These are phyloP conservation scores for Pythium pyrilobum DNA, from an alignment of 352 stramenopile genomes.

Conservation along the genomic window DNA sequence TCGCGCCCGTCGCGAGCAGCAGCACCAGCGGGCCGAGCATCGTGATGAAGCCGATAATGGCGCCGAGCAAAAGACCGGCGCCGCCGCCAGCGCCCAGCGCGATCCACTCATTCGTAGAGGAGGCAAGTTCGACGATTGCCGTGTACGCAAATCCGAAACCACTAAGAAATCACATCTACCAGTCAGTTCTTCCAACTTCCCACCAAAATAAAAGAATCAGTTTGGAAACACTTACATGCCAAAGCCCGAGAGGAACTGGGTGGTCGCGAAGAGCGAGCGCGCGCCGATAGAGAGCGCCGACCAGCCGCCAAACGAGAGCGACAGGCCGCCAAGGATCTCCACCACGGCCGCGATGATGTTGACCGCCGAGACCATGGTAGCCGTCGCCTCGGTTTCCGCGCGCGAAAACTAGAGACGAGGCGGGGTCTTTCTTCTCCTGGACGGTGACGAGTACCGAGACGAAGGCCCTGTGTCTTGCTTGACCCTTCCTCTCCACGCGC, in stretches of 20 bases:
- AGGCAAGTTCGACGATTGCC: slow-evolving; percentile 48
- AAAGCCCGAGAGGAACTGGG: slow-evolving; percentile 79
- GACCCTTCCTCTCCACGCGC: too few relatives aligned
- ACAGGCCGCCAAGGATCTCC: slow-evolving; percentile 74
- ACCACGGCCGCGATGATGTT: slow-evolving; percentile 75
- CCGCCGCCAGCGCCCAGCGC: slow-evolving; percentile 54
- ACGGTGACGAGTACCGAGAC: too few relatives aligned
- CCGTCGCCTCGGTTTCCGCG: background rate
- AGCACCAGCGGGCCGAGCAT: slow-evolving; percentile 62
- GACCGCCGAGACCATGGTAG: slow-evolving; percentile 43
- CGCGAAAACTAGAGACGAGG: background rate
- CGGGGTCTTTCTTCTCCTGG: background rate
- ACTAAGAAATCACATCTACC: slow-evolving; percentile 24
- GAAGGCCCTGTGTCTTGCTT: too few relatives aligned
- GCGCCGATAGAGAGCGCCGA: slow-evolving; percentile 80
- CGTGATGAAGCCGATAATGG: slow-evolving; percentile 76
- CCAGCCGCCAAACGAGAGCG: slow-evolving; percentile 82
- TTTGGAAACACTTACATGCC: slow-evolving; percentile 55
- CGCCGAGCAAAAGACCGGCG: slow-evolving; percentile 52
- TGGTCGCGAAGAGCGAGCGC: slow-evolving; percentile 76
- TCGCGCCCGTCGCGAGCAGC: slow-evolving; percentile 53
- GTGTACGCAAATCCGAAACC: slow-evolving; percentile 68
- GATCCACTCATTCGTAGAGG: slow-evolving; percentile 73
- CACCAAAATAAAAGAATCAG: slow-evolving; percentile 2
- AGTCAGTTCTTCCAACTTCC: too few relatives aligned